Conservation (phyloP, 179 eudicot species). For the Beta macrorhiza region DNA sequence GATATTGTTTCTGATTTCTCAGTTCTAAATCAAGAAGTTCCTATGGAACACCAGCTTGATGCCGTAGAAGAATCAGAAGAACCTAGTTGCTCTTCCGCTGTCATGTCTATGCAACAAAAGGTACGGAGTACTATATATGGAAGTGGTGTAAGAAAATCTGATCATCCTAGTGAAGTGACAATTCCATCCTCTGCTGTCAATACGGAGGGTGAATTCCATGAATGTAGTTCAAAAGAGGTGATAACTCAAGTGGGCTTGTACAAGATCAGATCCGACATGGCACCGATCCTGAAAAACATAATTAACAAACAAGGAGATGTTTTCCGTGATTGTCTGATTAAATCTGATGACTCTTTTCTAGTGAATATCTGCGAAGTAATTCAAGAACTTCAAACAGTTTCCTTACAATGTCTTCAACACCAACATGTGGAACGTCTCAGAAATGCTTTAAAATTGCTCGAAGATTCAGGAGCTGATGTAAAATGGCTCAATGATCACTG, state of each 20-base stretch:
- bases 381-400: constrained; percentile 5
- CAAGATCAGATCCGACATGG: constrained; percentile 4
- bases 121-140: neutral
- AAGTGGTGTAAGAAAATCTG: no score
- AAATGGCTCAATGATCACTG: constrained; percentile 17
- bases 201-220: no score
- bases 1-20: neutral
- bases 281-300: constrained; percentile 5
- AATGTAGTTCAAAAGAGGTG: no score
- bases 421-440: constrained; percentile 12
- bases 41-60: neutral
- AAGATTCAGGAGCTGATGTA: constrained; percentile 21
- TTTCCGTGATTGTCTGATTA: neutral
- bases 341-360: neutral
- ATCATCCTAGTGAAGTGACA: no score
- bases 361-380: constrained; percentile 13
- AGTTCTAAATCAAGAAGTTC: neutral
- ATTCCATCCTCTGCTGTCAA: no score
- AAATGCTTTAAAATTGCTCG: neutral
- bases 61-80: neutral
- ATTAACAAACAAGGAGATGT: constrained; percentile 2
- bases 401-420: constrained; percentile 8
- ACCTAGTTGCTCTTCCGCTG: neutral
- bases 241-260: neutral
- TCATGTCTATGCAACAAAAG: neutral